Base-by-base conservation (phyloP, 2,329 filamentous ascomycete species). In the Neonectria magnoliae region DNA sequence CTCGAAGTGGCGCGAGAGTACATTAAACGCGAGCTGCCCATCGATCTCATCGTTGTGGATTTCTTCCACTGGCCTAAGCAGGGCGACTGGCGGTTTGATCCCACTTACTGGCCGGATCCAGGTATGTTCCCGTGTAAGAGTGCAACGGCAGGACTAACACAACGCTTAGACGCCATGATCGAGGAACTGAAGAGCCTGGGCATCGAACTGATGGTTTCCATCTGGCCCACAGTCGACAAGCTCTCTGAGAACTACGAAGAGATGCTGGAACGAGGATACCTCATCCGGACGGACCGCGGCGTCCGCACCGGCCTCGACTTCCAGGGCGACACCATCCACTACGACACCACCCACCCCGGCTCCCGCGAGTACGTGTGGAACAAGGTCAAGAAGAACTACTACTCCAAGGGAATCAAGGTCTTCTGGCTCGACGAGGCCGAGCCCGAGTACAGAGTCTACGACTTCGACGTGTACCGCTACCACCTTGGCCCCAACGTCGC, bases 341-440 rank as follows among this genome's bases (percentile, higher is more conserved):
- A 87, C 54, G 90, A 92, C 73, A 82, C 88, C 1, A 92, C 89
- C 0, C 88, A 90, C 66, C 87, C 89, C 0, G 83, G 78, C 13
- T 83, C 89, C 0, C 81, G 88, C 2, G 72, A 81, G 1, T 91
- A 84, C 53, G 80, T 91, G 2, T 92, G 89, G 89, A 74, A 78
- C 2, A 86, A 85, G 62, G 84, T 80, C 0, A 88, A 87, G 73
- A 71, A 84, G 58, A 88, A 91, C 73, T 91, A 91, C 77, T 87
- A 85, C 69, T 76, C 82, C 53, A 86, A 85, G 59, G 90, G 90
- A 2, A 87, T 91, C 75, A 84, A 85, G 61, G 77, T 87, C 1
- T 91, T 91, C 76, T 91, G 90, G 89, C 82, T 91, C 0, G 90
- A 92, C 68, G 89, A 91, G 74, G 89, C 89, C 0, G 89, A 91